Conservation (phyloP, 352 stramenopile genomes). For the Phytopythium delawarense region DNA sequence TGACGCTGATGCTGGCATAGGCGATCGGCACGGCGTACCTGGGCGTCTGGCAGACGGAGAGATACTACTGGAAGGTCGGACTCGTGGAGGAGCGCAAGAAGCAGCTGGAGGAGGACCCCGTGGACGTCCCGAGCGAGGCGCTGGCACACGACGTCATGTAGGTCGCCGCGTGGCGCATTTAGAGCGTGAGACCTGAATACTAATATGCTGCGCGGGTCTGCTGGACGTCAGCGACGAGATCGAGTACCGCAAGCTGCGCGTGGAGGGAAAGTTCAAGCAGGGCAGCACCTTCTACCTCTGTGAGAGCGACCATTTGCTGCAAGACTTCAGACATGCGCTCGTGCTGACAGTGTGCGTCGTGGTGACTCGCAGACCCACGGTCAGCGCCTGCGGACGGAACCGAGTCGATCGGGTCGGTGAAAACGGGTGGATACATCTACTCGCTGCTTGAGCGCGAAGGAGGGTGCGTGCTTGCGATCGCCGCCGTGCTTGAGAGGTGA, state of each 20-base stretch:
- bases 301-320: conserved; percentile 13
- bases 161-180: not conserved
- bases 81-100: conserved; percentile 82
- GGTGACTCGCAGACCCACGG: conserved; percentile 45
- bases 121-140: conserved; percentile 57
- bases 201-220: not conserved
- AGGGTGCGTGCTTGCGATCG: conserved; percentile 28
- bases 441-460: conserved; percentile 67
- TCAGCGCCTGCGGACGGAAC: conserved; percentile 76
- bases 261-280: conserved; percentile 64
- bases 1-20: conserved; percentile 14
- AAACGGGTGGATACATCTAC: conserved; percentile 85
- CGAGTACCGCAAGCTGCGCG: conserved; percentile 71
- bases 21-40: conserved; percentile 69
- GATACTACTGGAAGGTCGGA: conserved; percentile 89
- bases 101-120: conserved; percentile 56
- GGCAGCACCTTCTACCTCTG: conserved; percentile 81
- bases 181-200: not conserved
- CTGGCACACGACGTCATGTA: conserved; percentile 56
- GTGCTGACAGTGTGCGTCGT: conserved; percentile 2
- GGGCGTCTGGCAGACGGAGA: conserved; percentile 80
- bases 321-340: not conserved
- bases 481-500: not conserved
- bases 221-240: conserved; percentile 48
- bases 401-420: conserved; percentile 73